Evolutionary conservation across 352 stramenopile species (phyloP).

Genomic region (Phytophthora pisi): DNA sequence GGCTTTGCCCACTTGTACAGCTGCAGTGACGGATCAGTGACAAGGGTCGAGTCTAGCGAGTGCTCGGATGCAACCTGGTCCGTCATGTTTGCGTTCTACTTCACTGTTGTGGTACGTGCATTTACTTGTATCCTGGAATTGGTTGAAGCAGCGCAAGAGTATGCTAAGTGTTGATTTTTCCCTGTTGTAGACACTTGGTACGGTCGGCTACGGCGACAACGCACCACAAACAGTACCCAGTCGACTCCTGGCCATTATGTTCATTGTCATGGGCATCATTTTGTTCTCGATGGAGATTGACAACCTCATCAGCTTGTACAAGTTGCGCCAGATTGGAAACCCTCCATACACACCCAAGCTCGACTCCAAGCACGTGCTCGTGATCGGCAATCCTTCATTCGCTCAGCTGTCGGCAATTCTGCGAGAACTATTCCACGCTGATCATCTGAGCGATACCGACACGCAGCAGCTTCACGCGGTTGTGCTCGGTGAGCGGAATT

Average conservation of each 20-base stretch:
- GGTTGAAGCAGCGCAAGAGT: neutral
- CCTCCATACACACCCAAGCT: slow-evolving; percentile 72
- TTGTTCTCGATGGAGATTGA: slow-evolving; percentile 91
- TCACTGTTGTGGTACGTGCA: slow-evolving; percentile 80
- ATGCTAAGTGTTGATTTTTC: neutral
- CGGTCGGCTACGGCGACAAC: slow-evolving; percentile 89
- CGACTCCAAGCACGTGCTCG: slow-evolving; percentile 73
- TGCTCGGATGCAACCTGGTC: slow-evolving; percentile 80
- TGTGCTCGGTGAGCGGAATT: slow-evolving; percentile 68
- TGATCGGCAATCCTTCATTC: slow-evolving; percentile 88
- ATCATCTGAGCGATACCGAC: slow-evolving; percentile 60
- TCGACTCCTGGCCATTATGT: slow-evolving; percentile 84
- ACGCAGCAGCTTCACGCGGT: slow-evolving; percentile 68
- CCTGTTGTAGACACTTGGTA: slow-evolving; percentile 73
- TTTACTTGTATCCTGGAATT: neutral
- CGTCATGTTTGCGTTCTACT: slow-evolving; percentile 91
- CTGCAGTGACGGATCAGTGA: slow-evolving; percentile 68
- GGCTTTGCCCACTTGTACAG: slow-evolving; percentile 85
- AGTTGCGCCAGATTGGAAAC: slow-evolving; percentile 81
- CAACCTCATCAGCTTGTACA: slow-evolving; percentile 87
- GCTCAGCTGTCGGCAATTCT: slow-evolving; percentile 83
- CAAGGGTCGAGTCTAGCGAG: slow-evolving; percentile 43
- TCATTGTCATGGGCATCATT: slow-evolving; percentile 89
- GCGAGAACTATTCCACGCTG: slow-evolving; percentile 88
- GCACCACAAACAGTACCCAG: slow-evolving; percentile 82